Percentiles rank a stretch among this genome's conserved stretches.
Conservation (phyloP, 148 eudicot species). For the Pharnaceum exiguum region DNA sequence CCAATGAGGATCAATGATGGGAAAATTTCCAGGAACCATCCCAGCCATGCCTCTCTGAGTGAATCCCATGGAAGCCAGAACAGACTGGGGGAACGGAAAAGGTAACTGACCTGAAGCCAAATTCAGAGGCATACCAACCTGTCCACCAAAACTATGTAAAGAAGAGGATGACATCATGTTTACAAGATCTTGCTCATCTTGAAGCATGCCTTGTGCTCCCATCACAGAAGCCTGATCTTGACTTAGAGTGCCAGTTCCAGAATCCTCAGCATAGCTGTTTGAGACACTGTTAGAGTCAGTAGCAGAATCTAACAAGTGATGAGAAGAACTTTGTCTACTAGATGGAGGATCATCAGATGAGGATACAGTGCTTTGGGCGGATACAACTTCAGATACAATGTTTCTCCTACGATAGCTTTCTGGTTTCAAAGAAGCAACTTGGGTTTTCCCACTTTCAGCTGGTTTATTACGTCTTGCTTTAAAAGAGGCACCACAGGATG, state of each 20-base stretch:
- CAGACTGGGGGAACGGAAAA: constrained; percentile 52
- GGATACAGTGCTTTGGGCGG: constrained; percentile 32
- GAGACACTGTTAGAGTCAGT: constrained; percentile 29
- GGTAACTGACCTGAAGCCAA: constrained; percentile 53
- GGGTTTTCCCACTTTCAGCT: constrained; percentile 39
- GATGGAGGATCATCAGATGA: constrained; percentile 36
- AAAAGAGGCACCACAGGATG: constrained; percentile 37
- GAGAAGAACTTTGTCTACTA: constrained; percentile 26
- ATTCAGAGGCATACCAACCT: constrained; percentile 52
- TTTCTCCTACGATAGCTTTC: constrained; percentile 45
- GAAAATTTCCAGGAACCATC: constrained; percentile 51
- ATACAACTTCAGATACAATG: constrained; percentile 31
- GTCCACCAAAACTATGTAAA: constrained; percentile 50
- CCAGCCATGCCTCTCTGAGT: constrained; percentile 49
- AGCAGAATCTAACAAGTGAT: constrained; percentile 29
- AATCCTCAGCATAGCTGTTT: constrained; percentile 26
- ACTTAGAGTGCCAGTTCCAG: constrained; percentile 23
- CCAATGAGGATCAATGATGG: constrained; percentile 54
- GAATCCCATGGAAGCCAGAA: constrained; percentile 66
- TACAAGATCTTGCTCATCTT: constrained; percentile 78
- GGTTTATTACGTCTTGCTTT: constrained; percentile 32
- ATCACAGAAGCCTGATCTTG: constrained; percentile 38
- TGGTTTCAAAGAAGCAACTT: constrained; percentile 25
- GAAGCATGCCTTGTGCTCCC: constrained; percentile 53
- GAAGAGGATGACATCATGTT: constrained; percentile 66